Evolutionary conservation across 2,329 filamentous ascomycete species (phyloP), one percentile per base, ranked within the genome.

Genomic region (Cryphonectria nitschkei): DNA sequence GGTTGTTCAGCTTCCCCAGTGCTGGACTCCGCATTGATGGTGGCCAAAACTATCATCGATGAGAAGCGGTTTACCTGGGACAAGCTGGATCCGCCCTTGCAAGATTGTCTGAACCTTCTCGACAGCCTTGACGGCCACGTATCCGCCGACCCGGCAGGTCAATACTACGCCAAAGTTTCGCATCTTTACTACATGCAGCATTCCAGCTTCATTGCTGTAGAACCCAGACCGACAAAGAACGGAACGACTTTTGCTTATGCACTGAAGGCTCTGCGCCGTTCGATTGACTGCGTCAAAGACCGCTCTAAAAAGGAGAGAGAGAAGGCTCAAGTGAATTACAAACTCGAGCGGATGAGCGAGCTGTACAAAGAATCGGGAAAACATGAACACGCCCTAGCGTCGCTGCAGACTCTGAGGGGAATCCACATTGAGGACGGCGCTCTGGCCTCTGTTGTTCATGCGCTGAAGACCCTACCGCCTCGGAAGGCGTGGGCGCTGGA

Each of bases 111-210:
- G 9, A 79, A 80, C 8, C 80, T 92, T 19, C 79, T 91, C 13
- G 85, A 88, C 46, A 82, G 84, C 66, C 81, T 90, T 61, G 84
- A 84, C 6, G 81, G 85, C 67, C 70, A 76, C n/a, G 77, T 75
- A 66, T 70, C 76, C 8, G 66, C 74, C 26, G 80, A 80, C 37
- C 74, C 79, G 9, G 74, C 79, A 29, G 75, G 77, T n/a, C 82
- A 82, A 2, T 88, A 89, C 74, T 83, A 88, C 70, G 85, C 91
- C 73, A 92, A 90, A 75, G 87, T 93, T 37, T 93, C 92, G 0
- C 90, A 92, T 75, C 84, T 92, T 3, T 93, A 93, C 77, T 93
- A 90, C 77, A 83, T 88, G n/a, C 84, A 88, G 64, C 89, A 89
- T 76, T 80, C 66, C 19, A 67, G 46, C 8, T 67, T 71, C 50